A percentile compares a stretch with the other conserved stretches of the same genome.
phyloP scores from a whole-genome alignment of 306 rosid genomes.

The Medicago ruthenica region DNA sequence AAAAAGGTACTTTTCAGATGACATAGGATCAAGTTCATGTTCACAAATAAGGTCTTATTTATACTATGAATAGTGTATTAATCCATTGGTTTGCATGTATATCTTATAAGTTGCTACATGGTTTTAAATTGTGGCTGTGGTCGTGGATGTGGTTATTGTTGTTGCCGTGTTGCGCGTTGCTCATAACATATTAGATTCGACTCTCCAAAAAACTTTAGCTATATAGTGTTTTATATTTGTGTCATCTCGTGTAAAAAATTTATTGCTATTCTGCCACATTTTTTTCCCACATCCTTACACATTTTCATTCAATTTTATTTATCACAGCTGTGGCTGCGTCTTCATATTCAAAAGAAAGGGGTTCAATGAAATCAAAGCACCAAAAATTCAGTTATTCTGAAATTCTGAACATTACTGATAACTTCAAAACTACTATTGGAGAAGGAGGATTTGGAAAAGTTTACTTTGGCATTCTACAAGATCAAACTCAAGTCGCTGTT shows the following conservation, averaged over 20 bases:
- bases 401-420: conserved; percentile 44
- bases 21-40: background rate
- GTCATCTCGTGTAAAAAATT: background rate
- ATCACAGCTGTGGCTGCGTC: background rate
- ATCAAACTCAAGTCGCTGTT: conserved; percentile 49
- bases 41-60: too few relatives aligned
- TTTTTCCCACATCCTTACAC: background rate
- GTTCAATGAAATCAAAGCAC: conserved; percentile 28
- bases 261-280: background rate
- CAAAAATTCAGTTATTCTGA: conserved; percentile 41
- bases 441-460: conserved; percentile 63
- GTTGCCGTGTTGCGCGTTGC: too few relatives aligned
- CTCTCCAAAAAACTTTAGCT: too few relatives aligned
- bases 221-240: background rate
- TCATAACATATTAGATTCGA: background rate
- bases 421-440: conserved; percentile 50
- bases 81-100: background rate
- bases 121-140: too few relatives aligned
- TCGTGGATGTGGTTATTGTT: background rate
- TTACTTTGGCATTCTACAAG: conserved; percentile 40
- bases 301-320: conserved; percentile 10
- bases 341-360: background rate
- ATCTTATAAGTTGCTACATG: too few relatives aligned
- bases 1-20: background rate
- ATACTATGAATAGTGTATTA: too few relatives aligned